A percentile compares a stretch with the other conserved stretches of the same genome.
Conservation (phyloP, 345 rosid genomes). For the Zanthoxylum bungeanum region DNA sequence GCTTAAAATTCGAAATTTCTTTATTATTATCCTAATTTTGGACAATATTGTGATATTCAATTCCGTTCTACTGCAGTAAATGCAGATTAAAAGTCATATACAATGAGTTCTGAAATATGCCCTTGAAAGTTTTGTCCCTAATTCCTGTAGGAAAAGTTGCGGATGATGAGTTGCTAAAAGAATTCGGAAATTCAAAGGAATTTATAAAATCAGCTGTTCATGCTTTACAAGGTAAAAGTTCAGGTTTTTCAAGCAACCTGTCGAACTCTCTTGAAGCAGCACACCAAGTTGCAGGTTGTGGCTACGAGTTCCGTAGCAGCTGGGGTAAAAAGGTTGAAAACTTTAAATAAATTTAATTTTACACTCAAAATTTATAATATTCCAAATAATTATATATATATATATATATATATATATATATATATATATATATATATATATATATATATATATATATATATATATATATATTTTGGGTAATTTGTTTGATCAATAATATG, state of each 20-base stretch:
- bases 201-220: constrained; percentile 29
- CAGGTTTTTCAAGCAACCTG: constrained; percentile 4
- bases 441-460: too few relatives aligned
- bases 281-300: constrained; percentile 36
- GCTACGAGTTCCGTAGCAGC: constrained; percentile 40
- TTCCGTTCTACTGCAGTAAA: neutral
- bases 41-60: too few relatives aligned
- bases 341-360: too few relatives aligned
- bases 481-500: too few relatives aligned
- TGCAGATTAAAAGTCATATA: too few relatives aligned
- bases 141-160: constrained; percentile 21
- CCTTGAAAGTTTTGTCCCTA: neutral
- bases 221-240: constrained; percentile 44
- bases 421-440: too few relatives aligned
- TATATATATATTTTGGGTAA: too few relatives aligned
- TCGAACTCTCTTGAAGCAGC: constrained; percentile 32
- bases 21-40: too few relatives aligned
- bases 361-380: too few relatives aligned
- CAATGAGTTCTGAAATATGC: neutral
- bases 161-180: constrained; percentile 17
- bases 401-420: too few relatives aligned
- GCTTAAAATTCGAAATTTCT: too few relatives aligned
- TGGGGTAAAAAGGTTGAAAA: constrained; percentile 57
- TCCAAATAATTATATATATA: too few relatives aligned
- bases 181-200: constrained; percentile 51